Conservation (phyloP, 148 eudicot genomes). For the Dianthus caryophyllus region DNA sequence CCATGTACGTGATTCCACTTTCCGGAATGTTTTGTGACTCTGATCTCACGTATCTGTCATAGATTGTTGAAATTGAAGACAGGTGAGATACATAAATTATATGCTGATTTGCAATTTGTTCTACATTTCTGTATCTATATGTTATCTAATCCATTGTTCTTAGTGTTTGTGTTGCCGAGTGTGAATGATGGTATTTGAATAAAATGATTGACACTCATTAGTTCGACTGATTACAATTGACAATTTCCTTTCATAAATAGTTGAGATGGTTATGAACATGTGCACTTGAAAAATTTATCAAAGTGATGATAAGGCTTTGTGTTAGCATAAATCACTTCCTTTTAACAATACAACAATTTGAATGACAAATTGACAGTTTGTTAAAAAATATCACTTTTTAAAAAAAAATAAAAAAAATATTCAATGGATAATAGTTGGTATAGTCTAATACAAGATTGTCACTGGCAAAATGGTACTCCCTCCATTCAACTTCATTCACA, state of each 20-base stretch:
- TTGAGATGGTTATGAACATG: background rate
- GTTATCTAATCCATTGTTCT: background rate
- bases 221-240: background rate
- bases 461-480: too few relatives aligned
- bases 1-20: background rate
- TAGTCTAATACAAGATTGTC: too few relatives aligned
- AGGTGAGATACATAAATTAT: background rate
- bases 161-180: background rate
- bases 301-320: background rate
- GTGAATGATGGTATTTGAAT: background rate
- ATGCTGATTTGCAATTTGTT: background rate
- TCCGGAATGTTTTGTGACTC: slow-evolving; percentile 1
- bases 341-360: background rate
- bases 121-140: background rate
- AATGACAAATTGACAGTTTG: too few relatives aligned
- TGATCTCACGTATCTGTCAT: background rate
- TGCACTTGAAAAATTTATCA: background rate
- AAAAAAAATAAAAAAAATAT: too few relatives aligned
- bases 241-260: background rate
- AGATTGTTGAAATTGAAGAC: background rate
- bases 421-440: too few relatives aligned
- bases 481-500: too few relatives aligned
- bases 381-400: too few relatives aligned
- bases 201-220: background rate
- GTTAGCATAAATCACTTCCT: background rate